Base-by-base conservation (phyloP, 805 yeast species). In the Clavispora fructus region DNA sequence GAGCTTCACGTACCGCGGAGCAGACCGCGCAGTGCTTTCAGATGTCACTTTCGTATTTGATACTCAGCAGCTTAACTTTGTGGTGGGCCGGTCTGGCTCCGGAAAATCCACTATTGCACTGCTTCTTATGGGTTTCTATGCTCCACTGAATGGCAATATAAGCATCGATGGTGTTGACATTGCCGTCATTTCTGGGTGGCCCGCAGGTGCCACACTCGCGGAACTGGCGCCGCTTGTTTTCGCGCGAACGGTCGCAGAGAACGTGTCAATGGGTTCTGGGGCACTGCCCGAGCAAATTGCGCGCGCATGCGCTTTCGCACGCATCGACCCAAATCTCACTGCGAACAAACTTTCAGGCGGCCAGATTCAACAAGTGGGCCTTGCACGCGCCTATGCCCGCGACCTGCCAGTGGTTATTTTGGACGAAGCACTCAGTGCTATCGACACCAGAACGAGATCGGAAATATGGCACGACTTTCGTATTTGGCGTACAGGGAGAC, bases 11-110 rank as follows among this genome's bases (percentile, higher is more conserved):
- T 92, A 90, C 58, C 81, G 85, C 1, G 63, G 81, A 0, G 73
- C 92, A 52, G 70, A 72, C 0, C 67, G 63, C 1, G 63, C 65
- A 1, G 80, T 79, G 0, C 59, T 94, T 13, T 62, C 73, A 0
- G 55, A 75, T 41, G 67, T 85, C 1, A 57, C 62, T n/a, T 46
- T 85, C 25, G 53, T 54, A 5, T 67, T 90, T 31, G 62, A 69
- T 1, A 62, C 77, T 0, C 73, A 77, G 1, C 53, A 65, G 29
- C 58, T 78, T 7, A 79, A 83, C 1, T 92, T 79, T 55, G 64
- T 94, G 4, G 78, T 94, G 37, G 99, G 99, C 1, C 73, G 75
- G 49, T 90, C 97, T 0, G 99, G 99, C 0, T 83, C 91, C 0
- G 99, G 99, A 0, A 94, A 94, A 62, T 92, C 98, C 0, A 85